These are phyloP conservation scores for Calamus simplicifolius DNA, from an alignment of 176 grass and related monocot species.

Conservation along the genomic window DNA sequence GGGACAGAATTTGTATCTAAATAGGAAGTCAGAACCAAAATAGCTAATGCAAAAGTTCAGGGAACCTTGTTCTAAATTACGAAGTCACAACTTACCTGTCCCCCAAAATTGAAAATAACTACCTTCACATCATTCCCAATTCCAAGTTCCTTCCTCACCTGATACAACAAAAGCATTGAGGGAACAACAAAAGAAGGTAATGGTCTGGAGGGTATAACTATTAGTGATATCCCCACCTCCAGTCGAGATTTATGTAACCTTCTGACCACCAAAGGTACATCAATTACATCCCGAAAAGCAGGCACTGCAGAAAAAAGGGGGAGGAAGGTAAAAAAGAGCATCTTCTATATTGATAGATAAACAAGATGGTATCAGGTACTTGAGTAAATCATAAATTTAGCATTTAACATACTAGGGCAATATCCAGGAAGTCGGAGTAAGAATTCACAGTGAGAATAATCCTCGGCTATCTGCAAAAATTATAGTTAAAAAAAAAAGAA, in stretches of 20 bases:
- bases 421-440: constrained; percentile 92
- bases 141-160: constrained; percentile 83
- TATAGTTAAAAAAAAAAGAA: no score
- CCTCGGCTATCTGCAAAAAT: constrained; percentile 77
- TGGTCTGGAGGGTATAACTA: no score
- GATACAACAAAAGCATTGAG: constrained; percentile 2
- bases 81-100: constrained; percentile 43
- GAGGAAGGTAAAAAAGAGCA: constrained; percentile 5
- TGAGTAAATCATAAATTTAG: not conserved
- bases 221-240: constrained; percentile 34
- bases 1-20: no score
- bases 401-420: constrained; percentile 74
- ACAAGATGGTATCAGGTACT: constrained; percentile 2
- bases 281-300: constrained; percentile 88
- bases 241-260: constrained; percentile 73
- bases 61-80: no score
- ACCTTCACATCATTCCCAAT: constrained; percentile 84
- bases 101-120: constrained; percentile 96
- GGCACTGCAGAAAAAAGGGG: constrained; percentile 51
- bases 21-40: no score
- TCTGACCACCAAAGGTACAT: constrained; percentile 86
- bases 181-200: no score
- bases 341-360: not conserved
- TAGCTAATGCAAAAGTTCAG: no score
- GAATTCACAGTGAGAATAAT: constrained; percentile 91